These are phyloP conservation scores for Leccinum colubrinum DNA, from an alignment of 1,284 basidiomycete species.

Conservation along the genomic window DNA sequence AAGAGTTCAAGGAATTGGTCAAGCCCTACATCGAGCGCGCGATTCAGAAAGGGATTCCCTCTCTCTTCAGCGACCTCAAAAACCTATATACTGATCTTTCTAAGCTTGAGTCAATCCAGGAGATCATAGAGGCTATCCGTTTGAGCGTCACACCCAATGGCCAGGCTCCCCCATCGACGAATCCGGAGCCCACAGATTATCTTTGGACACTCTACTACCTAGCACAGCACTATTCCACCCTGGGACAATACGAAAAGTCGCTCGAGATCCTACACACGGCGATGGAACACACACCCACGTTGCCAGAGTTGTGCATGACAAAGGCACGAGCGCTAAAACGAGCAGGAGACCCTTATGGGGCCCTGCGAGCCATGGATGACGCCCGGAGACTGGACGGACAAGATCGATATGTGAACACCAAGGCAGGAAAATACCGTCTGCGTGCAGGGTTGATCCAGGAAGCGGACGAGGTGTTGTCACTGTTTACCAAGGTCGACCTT, in stretches of 20 bases:
- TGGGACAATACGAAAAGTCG: slow-evolving; percentile 55
- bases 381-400: slow-evolving; percentile 90
- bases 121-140: slow-evolving; percentile 62
- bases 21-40: slow-evolving; percentile 71
- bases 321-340: slow-evolving; percentile 88
- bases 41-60: slow-evolving; percentile 88
- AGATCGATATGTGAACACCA: slow-evolving; percentile 95
- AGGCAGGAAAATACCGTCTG: slow-evolving; percentile 89
- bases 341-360: slow-evolving; percentile 77
- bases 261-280: slow-evolving; percentile 68
- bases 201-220: slow-evolving; percentile 97
- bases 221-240: slow-evolving; percentile 84
- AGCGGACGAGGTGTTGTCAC: slow-evolving; percentile 69
- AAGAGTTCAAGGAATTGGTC: slow-evolving; percentile 66
- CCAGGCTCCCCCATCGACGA: slow-evolving; percentile 28
- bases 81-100: slow-evolving; percentile 67
- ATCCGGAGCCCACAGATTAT: slow-evolving; percentile 78
- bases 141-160: slow-evolving; percentile 33
- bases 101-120: slow-evolving; percentile 72
- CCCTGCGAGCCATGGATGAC: slow-evolving; percentile 77
- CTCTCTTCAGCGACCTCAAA: slow-evolving; percentile 93
- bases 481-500: slow-evolving; percentile 82
- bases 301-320: slow-evolving; percentile 89
- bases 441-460: slow-evolving; percentile 78
- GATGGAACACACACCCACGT: slow-evolving; percentile 85